Evolutionary conservation across 2,329 filamentous ascomycete genomes (phyloP), one percentile per base, ranked within the genome.

Genomic region (Fusarium pseudonygamai): DNA sequence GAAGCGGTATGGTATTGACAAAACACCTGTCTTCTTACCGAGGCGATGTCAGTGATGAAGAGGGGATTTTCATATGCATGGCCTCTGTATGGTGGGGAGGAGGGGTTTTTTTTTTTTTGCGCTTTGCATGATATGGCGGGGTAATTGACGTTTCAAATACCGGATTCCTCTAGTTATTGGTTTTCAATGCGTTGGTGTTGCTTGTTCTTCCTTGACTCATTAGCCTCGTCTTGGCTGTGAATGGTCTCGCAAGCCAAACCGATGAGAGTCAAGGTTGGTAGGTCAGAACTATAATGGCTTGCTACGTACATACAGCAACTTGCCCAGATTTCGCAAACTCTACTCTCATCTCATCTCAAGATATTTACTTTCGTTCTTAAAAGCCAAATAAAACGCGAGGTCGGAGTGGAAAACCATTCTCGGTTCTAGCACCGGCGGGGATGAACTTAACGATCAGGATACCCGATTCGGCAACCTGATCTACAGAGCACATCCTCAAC

Each of bases 391-490:
- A 39, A 15, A 37, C 32, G 42, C 20, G 20, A 50, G 36, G 36
- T 36, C 59, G 37, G 55, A 60, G 45, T 52, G 43, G 13, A 26
- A 57, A 34, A n/a, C 45, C 39, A 30, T 58, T 65, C 56, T 32
- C 45, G 47, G 64, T 28, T 45, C 42, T 49, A 58, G 60, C 37
- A 55, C 69, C 45, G 56, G 26, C 32, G 45, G 55, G 62, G 55
- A 66, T 67, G 52, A 40, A 55, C 32, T 69, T 18, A 22, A 52
- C 71, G 71, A 73, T 74, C 56, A 73, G 71, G 56, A 73, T 73
- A 73, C 71, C 71, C 67, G 30, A 73, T 72, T 57, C 47, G 64
- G 72, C 67, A 72, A 62, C 30, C 55, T 32, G 52, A 61, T 46
- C 55, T 58, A 49, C 40, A 45, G 32, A 55, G 24, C 45, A 42